These are phyloP conservation scores for Guyanaporus albipodus DNA, from an alignment of 768 basidiomycete species.

Conservation along the genomic window DNA sequence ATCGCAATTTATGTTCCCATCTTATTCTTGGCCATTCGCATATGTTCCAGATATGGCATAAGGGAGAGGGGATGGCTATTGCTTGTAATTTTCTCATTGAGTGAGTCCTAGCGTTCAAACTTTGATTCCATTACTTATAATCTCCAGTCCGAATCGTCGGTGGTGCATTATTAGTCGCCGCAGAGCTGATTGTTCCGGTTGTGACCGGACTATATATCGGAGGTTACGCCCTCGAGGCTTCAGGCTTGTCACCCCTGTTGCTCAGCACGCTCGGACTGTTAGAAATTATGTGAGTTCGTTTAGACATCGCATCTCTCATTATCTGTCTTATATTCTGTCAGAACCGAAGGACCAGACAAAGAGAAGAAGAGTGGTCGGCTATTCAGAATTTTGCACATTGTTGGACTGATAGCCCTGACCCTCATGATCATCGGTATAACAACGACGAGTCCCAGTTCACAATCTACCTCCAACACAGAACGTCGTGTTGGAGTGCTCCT, in stretches of 20 bases:
- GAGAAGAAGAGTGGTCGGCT: constrained; percentile 1
- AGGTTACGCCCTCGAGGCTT: constrained; percentile 42
- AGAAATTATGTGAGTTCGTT: constrained; percentile 30
- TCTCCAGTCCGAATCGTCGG: constrained; percentile 53
- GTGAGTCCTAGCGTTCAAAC: constrained; percentile 35
- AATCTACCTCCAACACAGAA: constrained; percentile 24
- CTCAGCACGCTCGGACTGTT: constrained; percentile 36
- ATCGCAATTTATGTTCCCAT: constrained; percentile 60
- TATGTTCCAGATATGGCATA: constrained; percentile 53
- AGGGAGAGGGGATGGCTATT: constrained; percentile 66
- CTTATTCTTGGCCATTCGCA: constrained; percentile 39
- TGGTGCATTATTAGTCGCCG: constrained; percentile 54
- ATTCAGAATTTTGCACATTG: constrained; percentile 29
- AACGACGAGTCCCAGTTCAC: constrained; percentile 8
- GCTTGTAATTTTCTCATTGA: constrained; percentile 54
- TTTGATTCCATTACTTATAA: constrained; percentile 1
- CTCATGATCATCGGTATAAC: constrained; percentile 35
- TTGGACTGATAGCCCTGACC: constrained; percentile 26
- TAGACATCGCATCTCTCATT: not conserved
- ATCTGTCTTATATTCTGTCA: constrained; percentile 11
- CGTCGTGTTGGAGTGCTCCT: constrained; percentile 34
- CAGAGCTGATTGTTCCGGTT: constrained; percentile 38
- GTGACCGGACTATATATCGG: constrained; percentile 48
- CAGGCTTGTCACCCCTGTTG: constrained; percentile 40
- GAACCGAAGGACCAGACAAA: constrained; percentile 29